phyloP scores from a whole-genome alignment of 306 rosid species.

The Sechiopsis laciniata region DNA sequence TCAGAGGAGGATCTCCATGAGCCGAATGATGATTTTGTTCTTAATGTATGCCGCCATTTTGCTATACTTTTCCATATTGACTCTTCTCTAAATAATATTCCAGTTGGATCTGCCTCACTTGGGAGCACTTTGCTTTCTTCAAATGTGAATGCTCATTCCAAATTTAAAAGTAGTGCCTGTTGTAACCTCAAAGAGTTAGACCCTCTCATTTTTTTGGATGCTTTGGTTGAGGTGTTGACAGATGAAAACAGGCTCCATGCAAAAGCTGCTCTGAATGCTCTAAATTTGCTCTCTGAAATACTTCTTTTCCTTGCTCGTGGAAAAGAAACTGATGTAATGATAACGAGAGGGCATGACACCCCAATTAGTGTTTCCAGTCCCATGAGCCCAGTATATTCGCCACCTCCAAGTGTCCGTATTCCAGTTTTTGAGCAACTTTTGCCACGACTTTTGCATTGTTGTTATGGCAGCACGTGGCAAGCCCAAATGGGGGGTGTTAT shows the following conservation, averaged over 20 bases:
- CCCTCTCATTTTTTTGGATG: conserved; percentile 90
- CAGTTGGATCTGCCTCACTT: conserved; percentile 38
- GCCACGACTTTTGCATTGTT: conserved; percentile 95
- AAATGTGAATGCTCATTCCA: conserved; percentile 48
- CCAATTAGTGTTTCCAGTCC: conserved; percentile 99
- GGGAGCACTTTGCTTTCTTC: conserved; percentile 58
- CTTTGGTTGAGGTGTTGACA: conserved; percentile 92
- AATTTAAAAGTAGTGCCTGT: conserved; percentile 49
- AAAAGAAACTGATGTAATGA: conserved; percentile 78
- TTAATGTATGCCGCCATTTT: conserved; percentile 90
- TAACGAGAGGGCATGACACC: conserved; percentile 91
- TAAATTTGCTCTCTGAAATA: conserved; percentile 84
- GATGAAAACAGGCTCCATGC: conserved; percentile 94
- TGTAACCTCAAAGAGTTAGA: conserved; percentile 93
- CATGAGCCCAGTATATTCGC: conserved; percentile 91
- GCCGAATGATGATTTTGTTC: conserved; percentile 75
- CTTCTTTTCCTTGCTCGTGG: conserved; percentile 90
- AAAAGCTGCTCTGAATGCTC: conserved; percentile 82
- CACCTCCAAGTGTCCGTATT: conserved; percentile 95
- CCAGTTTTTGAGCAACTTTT: conserved; percentile 90
- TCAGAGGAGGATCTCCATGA: conserved; percentile 82
- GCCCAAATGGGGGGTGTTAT: conserved; percentile 97
- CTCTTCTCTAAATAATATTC: conserved; percentile 46
- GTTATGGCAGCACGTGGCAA: conserved; percentile 96
- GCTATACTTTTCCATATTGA: conserved; percentile 81